phyloP scores from a whole-genome alignment of 129 eudicot genomes.

The Chrysanthemum lavandulifolium region DNA sequence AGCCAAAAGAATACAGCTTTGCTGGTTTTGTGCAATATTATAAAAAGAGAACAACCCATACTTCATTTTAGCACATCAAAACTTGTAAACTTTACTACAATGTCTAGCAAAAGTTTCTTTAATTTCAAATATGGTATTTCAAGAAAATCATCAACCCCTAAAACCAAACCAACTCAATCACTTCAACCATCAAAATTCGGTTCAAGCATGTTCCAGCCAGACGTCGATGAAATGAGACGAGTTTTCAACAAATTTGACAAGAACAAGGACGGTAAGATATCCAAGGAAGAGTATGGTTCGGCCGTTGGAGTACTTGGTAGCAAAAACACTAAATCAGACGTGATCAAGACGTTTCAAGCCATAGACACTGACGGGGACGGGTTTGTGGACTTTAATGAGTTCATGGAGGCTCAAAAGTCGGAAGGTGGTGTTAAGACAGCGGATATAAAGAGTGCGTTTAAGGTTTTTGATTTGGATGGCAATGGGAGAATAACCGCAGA shows the following conservation, averaged over 20 bases:
- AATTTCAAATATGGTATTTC: slow-evolving; percentile 30
- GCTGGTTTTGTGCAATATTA: not conserved
- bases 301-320: slow-evolving; percentile 32
- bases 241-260: slow-evolving; percentile 53
- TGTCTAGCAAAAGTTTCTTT: slow-evolving; percentile 39
- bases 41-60: slow-evolving; percentile 16
- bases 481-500: slow-evolving; percentile 57
- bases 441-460: slow-evolving; percentile 52
- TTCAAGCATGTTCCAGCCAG: slow-evolving; percentile 34
- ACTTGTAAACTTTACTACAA: slow-evolving; percentile 18
- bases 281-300: slow-evolving; percentile 45
- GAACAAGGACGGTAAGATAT: slow-evolving; percentile 57
- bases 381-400: slow-evolving; percentile 52
- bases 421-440: slow-evolving; percentile 35
- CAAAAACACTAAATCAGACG: slow-evolving; percentile 24
- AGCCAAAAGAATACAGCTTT: not conserved
- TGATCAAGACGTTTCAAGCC: slow-evolving; percentile 36
- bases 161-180: slow-evolving; percentile 14
- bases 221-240: slow-evolving; percentile 43
- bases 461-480: slow-evolving; percentile 58
- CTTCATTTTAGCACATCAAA: slow-evolving; percentile 18
- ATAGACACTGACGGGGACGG: slow-evolving; percentile 51
- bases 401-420: slow-evolving; percentile 36
- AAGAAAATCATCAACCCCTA: slow-evolving; percentile 33
- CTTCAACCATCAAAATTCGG: not conserved